phyloP scores from a whole-genome alignment of 352 stramenopile genomes.

The Globisporangium splendens region DNA sequence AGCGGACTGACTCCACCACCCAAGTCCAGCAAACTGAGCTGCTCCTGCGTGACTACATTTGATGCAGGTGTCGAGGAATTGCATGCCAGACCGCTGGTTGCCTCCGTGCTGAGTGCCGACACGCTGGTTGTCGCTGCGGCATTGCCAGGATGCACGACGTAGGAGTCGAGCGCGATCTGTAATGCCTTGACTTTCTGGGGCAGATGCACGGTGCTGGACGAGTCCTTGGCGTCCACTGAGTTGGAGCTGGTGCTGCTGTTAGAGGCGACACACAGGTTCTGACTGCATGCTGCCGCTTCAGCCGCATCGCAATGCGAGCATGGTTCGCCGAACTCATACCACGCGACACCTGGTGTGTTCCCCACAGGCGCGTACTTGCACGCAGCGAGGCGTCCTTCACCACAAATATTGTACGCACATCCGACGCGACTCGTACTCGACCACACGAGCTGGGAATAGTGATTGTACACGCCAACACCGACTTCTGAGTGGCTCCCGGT shows the following conservation, averaged over 20 bases:
- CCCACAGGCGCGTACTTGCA: constrained; percentile 15
- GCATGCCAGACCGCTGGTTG: constrained; percentile 2
- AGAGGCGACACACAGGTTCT: constrained; percentile 1
- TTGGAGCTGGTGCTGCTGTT: not conserved
- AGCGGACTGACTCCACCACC: constrained; percentile 12
- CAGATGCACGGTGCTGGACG: constrained; percentile 3
- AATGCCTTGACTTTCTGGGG: constrained; percentile 11
- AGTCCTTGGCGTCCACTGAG: not conserved
- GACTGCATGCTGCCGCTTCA: not conserved
- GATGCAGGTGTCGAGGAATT: constrained; percentile 6
- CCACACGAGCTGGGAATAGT: constrained; percentile 19
- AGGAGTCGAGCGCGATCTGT: constrained; percentile 13
- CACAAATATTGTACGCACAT: constrained; percentile 13
- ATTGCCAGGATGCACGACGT: not conserved
- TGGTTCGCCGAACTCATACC: constrained; percentile 5
- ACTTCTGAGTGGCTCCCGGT: not conserved
- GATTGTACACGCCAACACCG: constrained; percentile 7
- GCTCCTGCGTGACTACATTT: constrained; percentile 11
- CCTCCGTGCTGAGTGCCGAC: not conserved
- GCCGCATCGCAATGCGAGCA: constrained; percentile 8
- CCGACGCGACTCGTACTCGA: constrained; percentile 12
- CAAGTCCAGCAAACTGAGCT: constrained; percentile 15
- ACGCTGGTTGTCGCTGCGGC: not conserved
- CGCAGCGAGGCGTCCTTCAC: constrained; percentile 3
- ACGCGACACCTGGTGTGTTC: constrained; percentile 1